Base-by-base conservation (phyloP, 805 yeast genomes). In the Wickerhamomyces subpelliculosus region DNA sequence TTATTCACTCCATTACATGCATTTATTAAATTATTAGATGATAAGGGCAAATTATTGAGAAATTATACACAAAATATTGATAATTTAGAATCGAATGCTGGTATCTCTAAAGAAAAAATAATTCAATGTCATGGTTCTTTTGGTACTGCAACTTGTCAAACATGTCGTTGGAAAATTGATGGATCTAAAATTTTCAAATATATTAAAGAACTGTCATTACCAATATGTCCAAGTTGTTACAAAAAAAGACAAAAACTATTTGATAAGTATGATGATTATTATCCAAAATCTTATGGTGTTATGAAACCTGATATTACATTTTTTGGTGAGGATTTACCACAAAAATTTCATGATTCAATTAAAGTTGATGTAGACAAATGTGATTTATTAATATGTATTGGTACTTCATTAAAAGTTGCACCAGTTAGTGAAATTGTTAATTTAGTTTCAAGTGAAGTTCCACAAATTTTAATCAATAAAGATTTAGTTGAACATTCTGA, bases 91-190 rank as follows among this genome's bases (percentile, higher is more conserved):
- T 73, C 75, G n/a, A 73, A 76, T 46, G 95, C 84, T 0, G 96
- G 96, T 4, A 70, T 88, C 8, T 57, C 65, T 8, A 60, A 69
- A 2, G 85, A 80, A 8, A 79, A 77, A 48, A 57, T 84, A 45
- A 83, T 88, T 19, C 96, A 87, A 60, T 88, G 96, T 55, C 96
- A 88, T 60, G 96, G 96, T 1, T 84, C 95, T 2, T 88, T 88
- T 60, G 95, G 94, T 0, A 73, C 75, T 0, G 96, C 96, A 8
- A 76, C 88, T 4, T 88, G 97, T 55, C 68, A 79, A 26, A 78
- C 89, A 3, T 88, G 97, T 57, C 70, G 74, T 35, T 73, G 73
- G 55, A 64, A 70, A 52, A 75, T 79, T 7, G 73, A 75, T 2
- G 96, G 96, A 14, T 74, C 72, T 36, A 68, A 68, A 20, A 67